Percentiles rank a stretch among this genome's conserved stretches.
Conservation (phyloP, 176 grass and related monocot genomes). For the Oryza meridionalis region DNA sequence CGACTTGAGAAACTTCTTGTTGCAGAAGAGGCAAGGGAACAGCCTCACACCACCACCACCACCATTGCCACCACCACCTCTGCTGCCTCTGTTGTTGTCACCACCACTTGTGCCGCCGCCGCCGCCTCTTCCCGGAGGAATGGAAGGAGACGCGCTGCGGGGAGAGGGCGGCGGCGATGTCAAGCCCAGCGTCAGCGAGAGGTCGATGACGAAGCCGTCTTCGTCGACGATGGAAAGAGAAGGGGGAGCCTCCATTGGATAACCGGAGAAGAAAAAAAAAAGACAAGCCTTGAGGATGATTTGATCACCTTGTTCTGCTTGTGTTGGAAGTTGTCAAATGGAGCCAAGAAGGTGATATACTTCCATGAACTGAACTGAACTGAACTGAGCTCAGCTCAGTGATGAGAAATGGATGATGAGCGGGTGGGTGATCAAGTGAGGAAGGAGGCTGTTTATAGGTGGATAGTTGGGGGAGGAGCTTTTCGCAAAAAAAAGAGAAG, state of each 20-base stretch:
- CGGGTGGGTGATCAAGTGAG: not conserved
- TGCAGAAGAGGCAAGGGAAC: slow-evolving; percentile 98
- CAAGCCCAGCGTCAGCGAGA: slow-evolving; percentile 52
- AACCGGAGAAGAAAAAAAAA: not conserved
- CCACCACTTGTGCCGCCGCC: not conserved
- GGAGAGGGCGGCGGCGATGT: not conserved
- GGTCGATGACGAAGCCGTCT: slow-evolving; percentile 19
- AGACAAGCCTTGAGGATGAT: not conserved
- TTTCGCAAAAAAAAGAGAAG: slow-evolving; percentile 6
- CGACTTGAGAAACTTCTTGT: slow-evolving; percentile 98
- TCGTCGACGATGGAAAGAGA: not conserved
- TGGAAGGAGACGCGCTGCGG: not conserved
- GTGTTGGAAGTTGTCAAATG: not conserved
- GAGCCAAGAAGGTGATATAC: not conserved
- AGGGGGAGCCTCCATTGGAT: slow-evolving; percentile 33
- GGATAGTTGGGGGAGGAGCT: not conserved
- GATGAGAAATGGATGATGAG: not conserved
- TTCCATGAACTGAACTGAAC: not conserved
- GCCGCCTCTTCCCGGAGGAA: not conserved
- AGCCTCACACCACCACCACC: slow-evolving; percentile 54
- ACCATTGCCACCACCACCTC: too few relatives aligned
- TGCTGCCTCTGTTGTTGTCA: not conserved
- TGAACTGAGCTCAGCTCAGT: slow-evolving; percentile 13
- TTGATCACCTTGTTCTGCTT: not conserved
- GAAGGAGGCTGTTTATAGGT: slow-evolving; percentile 23